Base-by-base conservation (phyloP, 352 stramenopile genomes). In the Globisporangium nodosum region DNA sequence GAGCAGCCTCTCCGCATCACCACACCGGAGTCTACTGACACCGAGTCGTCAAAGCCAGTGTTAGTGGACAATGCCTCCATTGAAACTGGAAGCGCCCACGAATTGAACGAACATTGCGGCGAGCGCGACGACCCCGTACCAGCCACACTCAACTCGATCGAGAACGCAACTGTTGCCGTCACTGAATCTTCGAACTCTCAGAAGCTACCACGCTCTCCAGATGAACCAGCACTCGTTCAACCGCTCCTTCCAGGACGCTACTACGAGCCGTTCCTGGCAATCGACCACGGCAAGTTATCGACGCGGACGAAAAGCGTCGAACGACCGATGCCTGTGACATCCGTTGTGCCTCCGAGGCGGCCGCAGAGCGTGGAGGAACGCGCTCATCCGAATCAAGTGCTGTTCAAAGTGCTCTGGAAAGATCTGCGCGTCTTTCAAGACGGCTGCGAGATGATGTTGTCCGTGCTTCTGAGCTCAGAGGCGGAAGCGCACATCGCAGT, bases 321-420 rank as follows among this genome's bases (percentile, higher is more conserved):
- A 7, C 47, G 3, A 0, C 35, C 46, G 0, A 15, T 18, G 9
- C 13, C 11, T 1, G 8, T 16, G 13, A 15, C 8, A 16, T 9
- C 11, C 20, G 20, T 15, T 24, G n/a, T 13, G 3, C 1, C 45
- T 2, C 4, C 20, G 20, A 31, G 13, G 45, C 45, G n/a, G 15
- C 9, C n/a, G 7, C 45, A 49, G 11, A 18, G 31, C 24, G 16
- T 39, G 15, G 31, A 15, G 16, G 52, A 50, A 21, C 42, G 42
- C 21, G 45, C 45, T 31, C 45, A 16, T 2, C 20, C 37, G n/a
- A 15, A 0, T 18, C 24, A 24, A 15, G 60, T 77, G 9, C 59
- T 74, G 21, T 82, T 79, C 43, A 85, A 84, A 61, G 45, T 72
- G 8, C 46, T 87, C n/a, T 75, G 63, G 58, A 82, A 72, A 42